Evolutionary conservation across 225 moss, liverwort and hornwort species (phyloP).

Genomic region (Anthoceros angustus): DNA sequence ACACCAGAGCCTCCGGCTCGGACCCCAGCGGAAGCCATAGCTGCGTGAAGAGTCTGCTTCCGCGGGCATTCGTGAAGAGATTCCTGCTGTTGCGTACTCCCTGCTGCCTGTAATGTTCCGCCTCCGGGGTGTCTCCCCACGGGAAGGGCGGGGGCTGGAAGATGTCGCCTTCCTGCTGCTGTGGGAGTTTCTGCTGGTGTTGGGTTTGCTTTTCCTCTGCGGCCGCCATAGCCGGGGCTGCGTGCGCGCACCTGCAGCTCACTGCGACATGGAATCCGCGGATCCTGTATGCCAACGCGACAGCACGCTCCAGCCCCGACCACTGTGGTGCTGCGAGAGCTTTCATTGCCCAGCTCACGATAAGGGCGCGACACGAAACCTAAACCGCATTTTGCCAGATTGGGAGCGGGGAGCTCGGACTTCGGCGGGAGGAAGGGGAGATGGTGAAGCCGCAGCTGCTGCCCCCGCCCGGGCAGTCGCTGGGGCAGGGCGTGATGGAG

Average conservation of each 20-base stretch:
- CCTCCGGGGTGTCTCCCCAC: background rate
- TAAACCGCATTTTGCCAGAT: background rate
- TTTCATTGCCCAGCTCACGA: too few species aligned
- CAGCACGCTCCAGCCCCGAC: too few species aligned
- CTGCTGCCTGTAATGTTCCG: background rate
- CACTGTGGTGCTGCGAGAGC: too few species aligned
- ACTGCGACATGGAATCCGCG: too few species aligned
- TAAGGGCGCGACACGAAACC: too few species aligned
- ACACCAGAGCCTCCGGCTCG: slow-evolving; percentile 53
- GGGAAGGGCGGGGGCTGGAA: slow-evolving; percentile 2
- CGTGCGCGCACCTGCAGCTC: too few species aligned
- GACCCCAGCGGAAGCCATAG: slow-evolving; percentile 43
- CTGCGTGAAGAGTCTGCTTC: slow-evolving; percentile 52
- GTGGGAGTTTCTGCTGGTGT: too few species aligned
- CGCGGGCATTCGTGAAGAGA: slow-evolving; percentile 40
- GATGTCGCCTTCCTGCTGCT: background rate
- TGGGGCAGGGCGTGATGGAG: slow-evolving; percentile 59
- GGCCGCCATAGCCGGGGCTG: background rate
- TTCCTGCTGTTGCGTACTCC: background rate
- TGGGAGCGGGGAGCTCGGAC: background rate
- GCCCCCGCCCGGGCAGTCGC: slow-evolving; percentile 49
- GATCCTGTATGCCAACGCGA: too few species aligned
- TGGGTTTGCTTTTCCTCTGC: background rate
- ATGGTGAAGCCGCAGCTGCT: slow-evolving; percentile 88
- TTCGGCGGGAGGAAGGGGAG: background rate